phyloP scores from a whole-genome alignment of 2,329 filamentous ascomycete species.

The Exutisphaerella laricina region DNA sequence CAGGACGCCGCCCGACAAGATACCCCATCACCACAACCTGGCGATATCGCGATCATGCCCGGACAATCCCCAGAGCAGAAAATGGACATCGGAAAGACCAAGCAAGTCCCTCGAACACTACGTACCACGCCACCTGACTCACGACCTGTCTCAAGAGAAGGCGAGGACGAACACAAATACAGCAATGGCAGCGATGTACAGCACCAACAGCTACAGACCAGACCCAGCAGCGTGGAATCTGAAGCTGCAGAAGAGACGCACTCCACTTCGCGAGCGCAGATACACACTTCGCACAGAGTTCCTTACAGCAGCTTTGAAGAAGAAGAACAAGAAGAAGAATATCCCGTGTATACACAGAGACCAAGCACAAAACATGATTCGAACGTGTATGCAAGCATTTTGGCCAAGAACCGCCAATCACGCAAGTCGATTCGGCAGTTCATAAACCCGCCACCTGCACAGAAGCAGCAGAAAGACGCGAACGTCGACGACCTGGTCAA shows the following conservation, averaged over 20 bases:
- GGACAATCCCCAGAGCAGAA: slow-evolving; percentile 1
- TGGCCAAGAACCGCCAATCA: not conserved
- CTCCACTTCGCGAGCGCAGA: not conserved
- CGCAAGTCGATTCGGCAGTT: not conserved
- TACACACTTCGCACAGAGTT: not conserved
- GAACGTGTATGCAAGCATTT: not conserved
- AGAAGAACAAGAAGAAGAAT: too few relatives aligned
- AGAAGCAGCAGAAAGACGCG: slow-evolving; percentile 7
- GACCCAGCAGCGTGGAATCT: not conserved
- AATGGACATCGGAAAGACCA: not conserved
- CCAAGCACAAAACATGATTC: too few relatives aligned
- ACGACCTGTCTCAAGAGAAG: slow-evolving; percentile 9
- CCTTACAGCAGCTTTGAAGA: too few relatives aligned
- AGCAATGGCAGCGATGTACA: not conserved
- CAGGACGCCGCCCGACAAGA: slow-evolving; percentile 6
- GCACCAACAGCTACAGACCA: not conserved
- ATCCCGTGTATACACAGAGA: not conserved
- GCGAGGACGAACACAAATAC: not conserved
- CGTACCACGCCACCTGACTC: slow-evolving; percentile 16
- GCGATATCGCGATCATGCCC: slow-evolving; percentile 3
- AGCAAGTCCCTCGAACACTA: not conserved
- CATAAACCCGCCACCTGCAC: not conserved
- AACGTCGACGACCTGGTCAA: slow-evolving; percentile 10
- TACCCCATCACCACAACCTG: slow-evolving; percentile 4
- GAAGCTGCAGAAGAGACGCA: not conserved